phyloP scores from a whole-genome alignment of 2,329 filamentous ascomycete genomes.

The Xenosphaeropsis pyriputrescens region DNA sequence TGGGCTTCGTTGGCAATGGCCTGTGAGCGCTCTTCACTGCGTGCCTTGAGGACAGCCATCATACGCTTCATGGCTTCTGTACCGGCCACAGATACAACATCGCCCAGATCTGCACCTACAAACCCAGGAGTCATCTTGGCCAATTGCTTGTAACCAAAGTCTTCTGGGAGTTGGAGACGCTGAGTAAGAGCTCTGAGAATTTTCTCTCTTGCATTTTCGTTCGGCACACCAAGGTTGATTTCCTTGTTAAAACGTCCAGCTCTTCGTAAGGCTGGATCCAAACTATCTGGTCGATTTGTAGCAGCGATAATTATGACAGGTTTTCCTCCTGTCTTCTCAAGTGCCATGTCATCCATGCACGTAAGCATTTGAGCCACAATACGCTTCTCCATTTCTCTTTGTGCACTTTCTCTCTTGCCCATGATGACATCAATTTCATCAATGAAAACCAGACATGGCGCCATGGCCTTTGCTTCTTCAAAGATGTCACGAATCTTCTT shows the following conservation, averaged over 20 bases:
- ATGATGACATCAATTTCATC: constrained; percentile 88
- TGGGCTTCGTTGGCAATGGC: too few species aligned
- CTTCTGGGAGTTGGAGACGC: constrained; percentile 45
- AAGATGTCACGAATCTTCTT: constrained; percentile 76
- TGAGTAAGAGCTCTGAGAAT: constrained; percentile 65
- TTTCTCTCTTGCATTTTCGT: constrained; percentile 58
- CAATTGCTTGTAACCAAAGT: constrained; percentile 60
- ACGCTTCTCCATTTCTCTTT: constrained; percentile 79
- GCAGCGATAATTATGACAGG: constrained; percentile 84
- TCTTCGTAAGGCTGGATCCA: constrained; percentile 65
- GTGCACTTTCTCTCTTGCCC: constrained; percentile 68
- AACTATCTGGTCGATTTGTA: constrained; percentile 73
- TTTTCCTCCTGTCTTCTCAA: constrained; percentile 58
- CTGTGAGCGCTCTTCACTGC: constrained; percentile 5
- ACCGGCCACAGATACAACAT: constrained; percentile 29
- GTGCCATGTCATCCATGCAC: constrained; percentile 71
- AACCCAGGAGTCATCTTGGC: constrained; percentile 84
- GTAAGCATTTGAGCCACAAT: constrained; percentile 72
- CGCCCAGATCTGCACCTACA: constrained; percentile 77
- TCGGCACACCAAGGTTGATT: constrained; percentile 79
- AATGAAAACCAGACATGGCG: constrained; percentile 82
- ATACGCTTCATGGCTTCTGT: constrained; percentile 21
- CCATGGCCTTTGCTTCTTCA: constrained; percentile 73
- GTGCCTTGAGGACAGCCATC: constrained; percentile 17
- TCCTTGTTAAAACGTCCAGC: constrained; percentile 70